Evolutionary conservation across 345 rosid genomes (phyloP).

Genomic region (Murraya paniculata): DNA sequence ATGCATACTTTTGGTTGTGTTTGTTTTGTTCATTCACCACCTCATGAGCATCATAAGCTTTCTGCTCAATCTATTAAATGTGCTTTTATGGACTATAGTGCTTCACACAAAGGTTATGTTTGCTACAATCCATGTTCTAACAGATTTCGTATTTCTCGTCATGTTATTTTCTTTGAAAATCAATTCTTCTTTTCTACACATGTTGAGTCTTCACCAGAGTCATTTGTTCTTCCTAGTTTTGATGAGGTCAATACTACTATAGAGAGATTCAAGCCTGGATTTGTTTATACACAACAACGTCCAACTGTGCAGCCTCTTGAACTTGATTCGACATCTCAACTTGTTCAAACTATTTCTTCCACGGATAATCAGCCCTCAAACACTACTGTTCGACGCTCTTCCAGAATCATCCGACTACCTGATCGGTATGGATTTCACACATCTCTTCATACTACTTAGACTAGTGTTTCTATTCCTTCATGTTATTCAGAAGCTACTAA

Average conservation of each 20-base stretch:
- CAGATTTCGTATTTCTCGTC: neutral
- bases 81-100: neutral
- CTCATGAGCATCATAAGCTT: neutral
- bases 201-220: too few relatives aligned
- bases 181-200: neutral
- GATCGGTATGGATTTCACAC: neutral
- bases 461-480: neutral
- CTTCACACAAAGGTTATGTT: neutral
- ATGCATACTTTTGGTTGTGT: neutral
- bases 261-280: neutral
- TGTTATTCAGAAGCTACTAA: neutral
- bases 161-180: constrained; percentile 1
- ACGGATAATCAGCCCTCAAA: too few relatives aligned
- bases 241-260: too few relatives aligned
- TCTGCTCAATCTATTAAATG: neutral
- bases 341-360: too few relatives aligned
- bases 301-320: too few relatives aligned
- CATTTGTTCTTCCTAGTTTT: too few relatives aligned
- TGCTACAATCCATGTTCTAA: neutral
- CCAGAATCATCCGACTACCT: neutral
- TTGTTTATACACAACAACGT: too few relatives aligned
- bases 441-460: too few relatives aligned
- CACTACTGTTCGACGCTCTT: too few relatives aligned
- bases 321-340: too few relatives aligned
- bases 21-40: neutral